These are phyloP conservation scores for Tylopilus cervinicoccineus DNA, from an alignment of 768 basidiomycete species.

Conservation along the genomic window DNA sequence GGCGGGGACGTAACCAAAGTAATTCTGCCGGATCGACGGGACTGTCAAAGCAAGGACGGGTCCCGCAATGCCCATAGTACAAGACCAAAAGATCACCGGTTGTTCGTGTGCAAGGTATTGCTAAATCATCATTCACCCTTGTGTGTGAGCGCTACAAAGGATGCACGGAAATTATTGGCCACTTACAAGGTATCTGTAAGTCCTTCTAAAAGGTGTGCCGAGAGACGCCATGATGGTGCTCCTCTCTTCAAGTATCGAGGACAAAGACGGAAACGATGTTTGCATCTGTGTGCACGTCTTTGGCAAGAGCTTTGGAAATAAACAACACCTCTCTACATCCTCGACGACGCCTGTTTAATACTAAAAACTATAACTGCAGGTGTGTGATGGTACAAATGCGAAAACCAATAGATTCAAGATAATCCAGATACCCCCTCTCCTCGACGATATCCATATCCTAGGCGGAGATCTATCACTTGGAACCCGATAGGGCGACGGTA, in stretches of 20 bases:
- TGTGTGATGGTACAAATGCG: neutral
- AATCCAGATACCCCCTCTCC: neutral
- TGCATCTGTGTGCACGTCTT: slow-evolving; percentile 19
- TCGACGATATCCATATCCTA: neutral
- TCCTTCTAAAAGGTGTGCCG: slow-evolving; percentile 26
- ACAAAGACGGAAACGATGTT: slow-evolving; percentile 18
- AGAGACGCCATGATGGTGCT: slow-evolving; percentile 26
- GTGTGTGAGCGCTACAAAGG: neutral
- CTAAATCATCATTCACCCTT: slow-evolving; percentile 34
- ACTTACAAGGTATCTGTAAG: slow-evolving; percentile 30
- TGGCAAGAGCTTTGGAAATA: slow-evolving; percentile 24
- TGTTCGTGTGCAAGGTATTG: slow-evolving; percentile 90
- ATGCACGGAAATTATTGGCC: too few species aligned
- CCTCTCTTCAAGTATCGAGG: neutral
- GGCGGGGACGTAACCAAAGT: slow-evolving; percentile 66
- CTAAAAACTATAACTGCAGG: neutral
- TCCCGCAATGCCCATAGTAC: slow-evolving; percentile 68
- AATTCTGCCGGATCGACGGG: slow-evolving; percentile 70
- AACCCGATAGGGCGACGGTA: neutral
- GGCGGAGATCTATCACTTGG: neutral
- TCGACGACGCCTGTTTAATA: neutral
- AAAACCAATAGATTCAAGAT: neutral
- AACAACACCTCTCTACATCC: slow-evolving; percentile 8
- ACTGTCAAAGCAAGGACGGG: slow-evolving; percentile 69
- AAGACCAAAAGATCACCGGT: slow-evolving; percentile 88